Percentiles rank a stretch among this genome's conserved stretches.
These are phyloP conservation scores for Ilyonectria robusta DNA, from an alignment of 2,329 filamentous ascomycete genomes.

Conservation along the genomic window DNA sequence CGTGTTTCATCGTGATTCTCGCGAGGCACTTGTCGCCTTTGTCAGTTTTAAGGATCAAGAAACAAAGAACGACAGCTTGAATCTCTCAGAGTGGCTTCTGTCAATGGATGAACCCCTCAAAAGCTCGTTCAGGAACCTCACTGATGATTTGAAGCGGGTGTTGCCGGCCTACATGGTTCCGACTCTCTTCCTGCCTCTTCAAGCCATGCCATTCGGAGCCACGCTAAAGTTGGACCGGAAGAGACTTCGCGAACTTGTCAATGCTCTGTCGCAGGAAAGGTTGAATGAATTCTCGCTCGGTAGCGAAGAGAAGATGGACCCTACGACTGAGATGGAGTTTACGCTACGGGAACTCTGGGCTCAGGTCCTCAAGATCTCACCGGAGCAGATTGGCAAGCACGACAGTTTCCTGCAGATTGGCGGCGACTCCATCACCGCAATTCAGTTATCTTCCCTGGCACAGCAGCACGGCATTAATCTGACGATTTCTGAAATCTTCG, in stretches of 20 bases:
- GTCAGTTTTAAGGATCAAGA: slow-evolving; percentile 1
- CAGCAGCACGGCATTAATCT: slow-evolving; percentile 14
- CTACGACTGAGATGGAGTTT: not conserved
- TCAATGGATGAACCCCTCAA: not conserved
- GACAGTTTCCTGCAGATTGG: slow-evolving; percentile 46
- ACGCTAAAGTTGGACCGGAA: slow-evolving; percentile 39
- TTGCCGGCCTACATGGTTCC: slow-evolving; percentile 41
- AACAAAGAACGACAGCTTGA: not conserved
- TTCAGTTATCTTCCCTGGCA: slow-evolving; percentile 33
- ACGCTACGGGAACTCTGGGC: slow-evolving; percentile 25
- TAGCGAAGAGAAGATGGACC: slow-evolving; percentile 2
- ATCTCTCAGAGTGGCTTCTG: not conserved
- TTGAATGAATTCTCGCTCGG: not conserved
- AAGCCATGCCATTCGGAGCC: slow-evolving; percentile 32
- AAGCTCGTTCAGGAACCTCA: not conserved
- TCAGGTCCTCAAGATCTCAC: slow-evolving; percentile 21
- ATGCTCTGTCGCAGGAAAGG: not conserved
- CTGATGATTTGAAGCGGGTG: slow-evolving; percentile 12
- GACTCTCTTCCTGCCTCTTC: slow-evolving; percentile 18
- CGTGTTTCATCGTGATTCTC: slow-evolving; percentile 12
- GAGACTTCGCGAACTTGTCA: slow-evolving; percentile 8
- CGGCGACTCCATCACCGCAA: slow-evolving; percentile 45
- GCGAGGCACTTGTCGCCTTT: slow-evolving; percentile 22
- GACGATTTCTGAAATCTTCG: slow-evolving; percentile 9
- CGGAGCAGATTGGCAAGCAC: slow-evolving; percentile 47